A percentile compares a stretch with the other conserved stretches of the same genome.
Conservation (phyloP, 148 eudicot genomes). For the Cornus florida region DNA sequence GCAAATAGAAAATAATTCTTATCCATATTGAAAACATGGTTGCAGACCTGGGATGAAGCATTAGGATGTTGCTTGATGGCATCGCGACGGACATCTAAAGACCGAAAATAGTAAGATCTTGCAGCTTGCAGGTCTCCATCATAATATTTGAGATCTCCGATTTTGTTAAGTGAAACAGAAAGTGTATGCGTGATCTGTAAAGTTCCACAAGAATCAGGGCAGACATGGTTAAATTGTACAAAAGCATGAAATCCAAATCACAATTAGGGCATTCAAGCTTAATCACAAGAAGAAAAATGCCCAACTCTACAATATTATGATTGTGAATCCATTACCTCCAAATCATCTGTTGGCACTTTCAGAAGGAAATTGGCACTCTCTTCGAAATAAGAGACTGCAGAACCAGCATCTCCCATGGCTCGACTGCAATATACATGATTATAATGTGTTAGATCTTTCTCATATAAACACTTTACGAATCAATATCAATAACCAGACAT, state of each 20-base stretch:
- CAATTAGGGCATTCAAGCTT: background rate
- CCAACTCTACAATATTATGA: background rate
- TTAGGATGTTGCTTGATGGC: conserved; percentile 54
- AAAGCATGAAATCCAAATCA: background rate
- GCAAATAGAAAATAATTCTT: background rate
- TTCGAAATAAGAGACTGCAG: conserved; percentile 83
- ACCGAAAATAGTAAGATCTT: conserved; percentile 65
- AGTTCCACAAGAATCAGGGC: conserved; percentile 10
- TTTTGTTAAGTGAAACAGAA: conserved; percentile 90
- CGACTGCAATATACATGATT: conserved; percentile 54
- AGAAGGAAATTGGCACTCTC: conserved; percentile 80
- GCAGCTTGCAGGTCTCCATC: conserved; percentile 84
- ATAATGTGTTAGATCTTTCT: background rate
- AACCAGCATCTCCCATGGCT: conserved; percentile 74
- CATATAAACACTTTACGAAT: background rate
- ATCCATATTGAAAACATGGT: conserved; percentile 7
- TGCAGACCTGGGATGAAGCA: conserved; percentile 73
- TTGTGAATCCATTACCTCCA: conserved; percentile 53
- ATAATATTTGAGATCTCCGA: conserved; percentile 93
- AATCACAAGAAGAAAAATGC: background rate
- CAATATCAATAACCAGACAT: background rate
- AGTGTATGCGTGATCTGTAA: conserved; percentile 90
- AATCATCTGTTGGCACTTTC: conserved; percentile 60
- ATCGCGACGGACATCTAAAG: conserved; percentile 78
- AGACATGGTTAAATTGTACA: background rate